phyloP scores from a whole-genome alignment of 768 basidiomycete genomes.

The Rhizopogon roseolus region DNA sequence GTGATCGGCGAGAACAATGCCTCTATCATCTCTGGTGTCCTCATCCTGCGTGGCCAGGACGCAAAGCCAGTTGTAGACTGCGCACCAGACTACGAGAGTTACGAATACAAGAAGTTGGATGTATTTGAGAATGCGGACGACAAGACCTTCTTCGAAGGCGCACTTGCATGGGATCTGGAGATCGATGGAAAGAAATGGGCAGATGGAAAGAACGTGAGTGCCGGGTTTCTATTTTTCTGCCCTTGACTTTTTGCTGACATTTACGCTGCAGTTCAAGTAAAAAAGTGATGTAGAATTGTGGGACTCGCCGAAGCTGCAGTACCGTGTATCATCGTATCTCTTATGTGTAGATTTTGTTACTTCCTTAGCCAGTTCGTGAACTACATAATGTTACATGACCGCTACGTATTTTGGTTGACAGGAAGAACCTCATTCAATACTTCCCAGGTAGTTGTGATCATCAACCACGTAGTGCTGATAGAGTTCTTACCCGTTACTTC shows the following conservation, averaged over 20 bases:
- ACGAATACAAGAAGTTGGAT: constrained; percentile 75
- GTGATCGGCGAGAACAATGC: constrained; percentile 81
- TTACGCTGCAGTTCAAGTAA: constrained; percentile 26
- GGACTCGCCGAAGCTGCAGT: not conserved
- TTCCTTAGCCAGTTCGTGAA: not conserved
- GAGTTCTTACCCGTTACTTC: too few relatives aligned
- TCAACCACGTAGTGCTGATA: too few relatives aligned
- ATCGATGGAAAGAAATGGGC: constrained; percentile 86
- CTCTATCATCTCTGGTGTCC: constrained; percentile 74
- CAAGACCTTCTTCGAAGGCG: constrained; percentile 89
- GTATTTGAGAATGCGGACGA: constrained; percentile 58
- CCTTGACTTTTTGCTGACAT: not conserved
- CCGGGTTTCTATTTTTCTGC: not conserved
- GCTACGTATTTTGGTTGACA: too few relatives aligned
- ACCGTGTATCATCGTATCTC: not conserved
- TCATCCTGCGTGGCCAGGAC: constrained; percentile 83
- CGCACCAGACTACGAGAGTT: constrained; percentile 92
- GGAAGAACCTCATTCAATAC: too few relatives aligned
- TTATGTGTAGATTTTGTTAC: constrained; percentile 1
- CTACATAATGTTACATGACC: too few relatives aligned
- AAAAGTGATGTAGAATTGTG: not conserved
- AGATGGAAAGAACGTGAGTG: constrained; percentile 84
- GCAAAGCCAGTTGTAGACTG: constrained; percentile 63
- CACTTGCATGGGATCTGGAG: constrained; percentile 91
- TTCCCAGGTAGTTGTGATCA: too few relatives aligned